phyloP scores from a whole-genome alignment of 2,329 filamentous ascomycete genomes.

The Microcyclosporella mali region DNA sequence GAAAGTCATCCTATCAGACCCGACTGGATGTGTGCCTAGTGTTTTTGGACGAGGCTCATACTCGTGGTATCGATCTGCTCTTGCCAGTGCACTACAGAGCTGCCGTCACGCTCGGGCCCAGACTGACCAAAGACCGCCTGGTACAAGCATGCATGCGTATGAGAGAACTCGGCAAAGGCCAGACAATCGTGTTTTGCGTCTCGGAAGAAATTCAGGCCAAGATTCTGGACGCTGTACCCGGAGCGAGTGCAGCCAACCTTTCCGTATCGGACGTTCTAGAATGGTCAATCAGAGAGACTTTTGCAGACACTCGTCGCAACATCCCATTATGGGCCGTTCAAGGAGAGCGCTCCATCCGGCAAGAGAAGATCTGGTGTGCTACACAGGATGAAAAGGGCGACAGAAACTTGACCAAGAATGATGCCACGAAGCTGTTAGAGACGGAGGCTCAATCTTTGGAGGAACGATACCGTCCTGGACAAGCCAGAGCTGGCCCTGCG shows the following conservation, averaged over 20 bases:
- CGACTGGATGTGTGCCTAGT: conserved; percentile 57
- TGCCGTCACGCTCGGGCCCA: conserved; percentile 60
- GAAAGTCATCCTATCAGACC: conserved; percentile 52
- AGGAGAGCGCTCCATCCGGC: conserved; percentile 44
- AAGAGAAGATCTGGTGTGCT: conserved; percentile 19
- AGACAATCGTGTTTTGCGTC: conserved; percentile 58
- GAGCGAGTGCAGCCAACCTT: conserved; percentile 30
- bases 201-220: conserved; percentile 54
- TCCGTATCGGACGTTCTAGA: conserved; percentile 50
- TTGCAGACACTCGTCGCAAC: conserved; percentile 41
- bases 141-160: conserved; percentile 71
- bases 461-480: conserved; percentile 40
- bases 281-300: conserved; percentile 57
- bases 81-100: conserved; percentile 55
- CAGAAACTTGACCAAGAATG: conserved; percentile 12
- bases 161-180: conserved; percentile 60
- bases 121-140: conserved; percentile 61
- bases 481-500: background rate
- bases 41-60: conserved; percentile 66
- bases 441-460: conserved; percentile 49
- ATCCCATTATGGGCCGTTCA: conserved; percentile 58
- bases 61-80: conserved; percentile 61
- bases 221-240: conserved; percentile 34
- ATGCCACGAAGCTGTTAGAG: conserved; percentile 48
- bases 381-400: conserved; percentile 28